Evolutionary conservation across 2,329 filamentous ascomycete genomes (phyloP), one percentile per base, ranked within the genome.

Genomic region (Pseudogymnoascus sp.): DNA sequence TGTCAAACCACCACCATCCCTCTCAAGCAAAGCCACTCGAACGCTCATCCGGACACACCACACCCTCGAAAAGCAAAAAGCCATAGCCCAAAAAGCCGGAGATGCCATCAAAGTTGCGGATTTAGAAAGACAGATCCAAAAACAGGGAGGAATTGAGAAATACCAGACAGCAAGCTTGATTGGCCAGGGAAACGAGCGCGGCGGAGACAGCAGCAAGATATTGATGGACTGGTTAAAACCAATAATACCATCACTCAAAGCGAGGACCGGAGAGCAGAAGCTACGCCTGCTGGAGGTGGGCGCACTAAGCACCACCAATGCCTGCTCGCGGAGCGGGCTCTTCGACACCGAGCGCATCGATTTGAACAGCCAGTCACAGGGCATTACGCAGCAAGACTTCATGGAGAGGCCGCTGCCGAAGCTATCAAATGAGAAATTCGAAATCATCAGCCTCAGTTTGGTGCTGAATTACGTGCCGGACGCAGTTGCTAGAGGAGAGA

Each of bases 381-480:
- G 85, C 0, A 99, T 99, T 67, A 72, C 86, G 63, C 86, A 95
- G 74, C 91, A 97, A 72, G 91, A 99, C 74, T 97, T 99, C 71
- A 96, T 99, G 92, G 78, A 91, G 67, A 82, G 92, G 25, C 90
- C 92, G 0, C 74, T 93, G 2, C 93, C 93, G 0, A 72, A 72
- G 4, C 73, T 80, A 22, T 78, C 82, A 5, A 74, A 77, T 0
- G 86, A 92, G 41, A 79, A 79, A 22, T 97, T 97, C 72, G 91
- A 99, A 72, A 84, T 97, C 60, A 88, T 99, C 70, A 96, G 92
- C 59, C 79, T 99, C 23, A 96, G 92, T 7, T 78, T 99, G 61
- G 94, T 99, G 4, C 80, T 99, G 66, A 99, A 99, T 74, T 99
- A 92, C 71, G 92, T 97, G 2, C 90, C 93, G 0, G 87, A 92